phyloP scores from a whole-genome alignment of 306 rosid species.

The Acmispon strigosus region DNA sequence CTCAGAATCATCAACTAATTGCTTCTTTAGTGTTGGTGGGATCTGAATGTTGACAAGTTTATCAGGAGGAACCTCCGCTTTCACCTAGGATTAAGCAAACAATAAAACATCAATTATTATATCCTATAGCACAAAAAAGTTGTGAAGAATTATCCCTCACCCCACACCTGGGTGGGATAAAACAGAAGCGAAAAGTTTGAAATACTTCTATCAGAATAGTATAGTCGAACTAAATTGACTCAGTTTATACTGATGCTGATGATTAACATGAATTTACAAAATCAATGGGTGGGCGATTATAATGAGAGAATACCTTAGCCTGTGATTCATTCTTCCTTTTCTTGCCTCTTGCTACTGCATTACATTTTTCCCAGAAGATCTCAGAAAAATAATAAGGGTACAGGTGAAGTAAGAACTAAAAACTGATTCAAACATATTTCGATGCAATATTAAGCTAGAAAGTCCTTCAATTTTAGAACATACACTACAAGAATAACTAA shows the following conservation, averaged over 20 bases:
- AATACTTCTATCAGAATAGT: background rate
- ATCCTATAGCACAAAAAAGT: background rate
- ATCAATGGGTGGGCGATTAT: no score
- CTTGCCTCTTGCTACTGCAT: conserved; percentile 60
- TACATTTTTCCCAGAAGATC: conserved; percentile 20
- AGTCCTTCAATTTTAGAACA: conserved; percentile 3
- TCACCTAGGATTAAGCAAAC: conserved; percentile 36
- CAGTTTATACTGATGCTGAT: conserved; percentile 3
- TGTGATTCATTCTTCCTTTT: conserved; percentile 58
- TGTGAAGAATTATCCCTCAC: background rate
- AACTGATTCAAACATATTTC: conserved; percentile 4
- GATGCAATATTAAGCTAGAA: background rate
- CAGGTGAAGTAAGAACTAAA: background rate
- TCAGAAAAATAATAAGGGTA: conserved; percentile 21
- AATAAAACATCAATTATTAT: conserved; percentile 3
- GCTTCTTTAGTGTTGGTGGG: conserved; percentile 64
- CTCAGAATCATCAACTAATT: conserved; percentile 79
- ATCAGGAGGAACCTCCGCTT: conserved; percentile 26
- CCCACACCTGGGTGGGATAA: background rate
- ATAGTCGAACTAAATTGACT: conserved; percentile 5
- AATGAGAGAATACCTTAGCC: conserved; percentile 43
- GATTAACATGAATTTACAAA: background rate
- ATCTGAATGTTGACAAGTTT: conserved; percentile 63
- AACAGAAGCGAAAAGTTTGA: background rate
- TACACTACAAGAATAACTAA: background rate